A percentile compares a stretch with the other conserved stretches of the same genome.
Evolutionary conservation across 371 early-diverging fungal genomes (phyloP).

Genomic region (Rhizopus arrhizus): DNA sequence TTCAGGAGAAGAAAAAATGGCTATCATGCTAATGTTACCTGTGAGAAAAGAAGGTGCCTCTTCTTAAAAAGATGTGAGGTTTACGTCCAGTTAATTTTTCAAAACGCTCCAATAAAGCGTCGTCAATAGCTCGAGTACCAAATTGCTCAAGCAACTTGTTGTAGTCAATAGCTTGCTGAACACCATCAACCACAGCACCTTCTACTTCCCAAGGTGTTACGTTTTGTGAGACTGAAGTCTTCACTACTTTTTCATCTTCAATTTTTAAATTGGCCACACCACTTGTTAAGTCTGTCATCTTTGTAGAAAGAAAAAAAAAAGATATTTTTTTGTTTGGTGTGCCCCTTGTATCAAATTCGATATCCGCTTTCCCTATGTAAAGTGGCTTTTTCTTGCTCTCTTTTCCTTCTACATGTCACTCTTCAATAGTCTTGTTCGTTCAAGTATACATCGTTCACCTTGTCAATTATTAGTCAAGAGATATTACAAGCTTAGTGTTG

Average conservation of each 20-base stretch:
- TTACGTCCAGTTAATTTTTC: constrained; percentile 83
- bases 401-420: background rate
- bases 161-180: constrained; percentile 93
- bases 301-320: background rate
- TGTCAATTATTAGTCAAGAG: constrained; percentile 11
- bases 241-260: constrained; percentile 10
- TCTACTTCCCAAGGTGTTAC: constrained; percentile 98
- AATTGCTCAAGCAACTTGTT: constrained; percentile 92
- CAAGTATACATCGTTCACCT: constrained; percentile 6
- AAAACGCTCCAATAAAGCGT: constrained; percentile 78
- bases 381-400: background rate
- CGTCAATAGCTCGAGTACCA: constrained; percentile 88
- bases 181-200: constrained; percentile 89
- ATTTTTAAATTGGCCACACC: constrained; percentile 15
- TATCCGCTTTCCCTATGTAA: background rate
- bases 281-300: constrained; percentile 21
- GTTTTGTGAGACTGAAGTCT: constrained; percentile 55
- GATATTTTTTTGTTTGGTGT: constrained; percentile 8
- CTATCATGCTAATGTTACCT: constrained; percentile 50
- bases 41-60: constrained; percentile 98
- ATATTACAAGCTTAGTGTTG: constrained; percentile 49
- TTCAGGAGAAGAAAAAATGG: too few relatives aligned
- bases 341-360: background rate
- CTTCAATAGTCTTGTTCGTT: background rate
- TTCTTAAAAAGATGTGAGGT: constrained; percentile 88